Base-by-base conservation (phyloP, 306 rosid species). In the Begonia fuchsioides region DNA sequence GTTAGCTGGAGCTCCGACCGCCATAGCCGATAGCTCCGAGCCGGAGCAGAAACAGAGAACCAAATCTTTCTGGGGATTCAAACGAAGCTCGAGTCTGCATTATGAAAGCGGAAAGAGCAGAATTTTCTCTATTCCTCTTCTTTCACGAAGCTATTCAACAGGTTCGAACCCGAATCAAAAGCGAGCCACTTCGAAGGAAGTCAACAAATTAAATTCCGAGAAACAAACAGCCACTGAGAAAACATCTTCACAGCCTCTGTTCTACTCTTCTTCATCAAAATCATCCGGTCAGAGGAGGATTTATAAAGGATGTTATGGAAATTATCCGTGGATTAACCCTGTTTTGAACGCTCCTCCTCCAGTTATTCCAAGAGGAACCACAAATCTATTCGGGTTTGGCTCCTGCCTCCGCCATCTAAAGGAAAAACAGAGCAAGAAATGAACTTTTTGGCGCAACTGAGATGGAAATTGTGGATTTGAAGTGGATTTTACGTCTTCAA, bases 31-130 rank as follows among this genome's bases (percentile, higher is more conserved):
- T 57, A 18, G 57, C 55, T 40, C 71, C 53, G 64, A 71, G 38
- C 39, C 38, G 26, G 67, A 60, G 46, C 63, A 70, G 45, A 78
- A 76, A 55, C 73, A 64, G 43, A 17, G 43, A 43, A 65, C 83
- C 39, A 84, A 65, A 66, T 77, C 96, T 12, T 92, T 85, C 53
- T 92, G 94, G 98, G 86, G 94, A 41, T 85, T 79, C 70, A 74
- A 68, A 38, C 85, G 96, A 78, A 92, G 96, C 39, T 73, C 39
- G 46, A 92, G 98, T 71, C 74, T 92, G 17, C 82, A 82, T 41
- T 71, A 69, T 61, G 93, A 79, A 44, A 65, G 57, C 47, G 82
- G 68, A 72, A 77, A 66, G 53, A 60, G 63, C 15, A 54, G 71
- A 47, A 62, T 62, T 26, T 63, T 65, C 41, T 71, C 94, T 6